Evolutionary conservation across 1,139 yeast genomes (phyloP), one percentile per base, ranked within the genome.

Genomic region (Lodderomyces orthopsilosis): DNA sequence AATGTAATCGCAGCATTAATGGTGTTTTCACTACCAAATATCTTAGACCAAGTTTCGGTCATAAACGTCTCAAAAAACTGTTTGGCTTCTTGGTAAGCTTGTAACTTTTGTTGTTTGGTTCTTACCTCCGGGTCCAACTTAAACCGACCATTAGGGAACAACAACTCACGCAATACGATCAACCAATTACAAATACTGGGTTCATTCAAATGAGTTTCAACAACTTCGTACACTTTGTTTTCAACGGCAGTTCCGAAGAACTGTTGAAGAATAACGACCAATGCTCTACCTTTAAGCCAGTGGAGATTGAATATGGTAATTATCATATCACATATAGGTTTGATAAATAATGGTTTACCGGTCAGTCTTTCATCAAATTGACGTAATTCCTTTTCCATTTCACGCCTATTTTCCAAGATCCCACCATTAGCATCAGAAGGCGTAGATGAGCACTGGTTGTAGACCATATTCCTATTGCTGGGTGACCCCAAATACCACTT

Each of bases 161-260:
- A 55, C 0, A 7, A n/a, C 8, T 30, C 19, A 15, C 34, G 34
- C 8, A 30, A 30, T 9, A 23, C 3, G 1, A 60, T 58, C 2
- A 86, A 47, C 4, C 77, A 38, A 21, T 73, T 77, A 42, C 80
- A 83, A 6, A 76, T 68, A 35, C 74, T 53, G 2, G 68, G 30
- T 39, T 57, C 61, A n/a, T 44, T 43, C 19, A 24, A 22, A 14
- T 35, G 28, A 12, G 30, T 3, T 6, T 74, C 46, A 59, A 59
- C 47, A 57, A 68, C 54, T 54, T 72, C 60, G 73, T 73, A 51
- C 7, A 84, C 75, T 49, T 83, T 83, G 56, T 80, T 82, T 57
- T 91, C 97, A 45, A 90, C 83, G 0, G 97, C 85, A 2, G 95
- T 88, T 0, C 97, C 97, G 42, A 91, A 74, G 1, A 91, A 62